These are phyloP conservation scores for Penicillium taxi DNA, from an alignment of 495 filamentous ascomycete genomes.

Conservation along the genomic window DNA sequence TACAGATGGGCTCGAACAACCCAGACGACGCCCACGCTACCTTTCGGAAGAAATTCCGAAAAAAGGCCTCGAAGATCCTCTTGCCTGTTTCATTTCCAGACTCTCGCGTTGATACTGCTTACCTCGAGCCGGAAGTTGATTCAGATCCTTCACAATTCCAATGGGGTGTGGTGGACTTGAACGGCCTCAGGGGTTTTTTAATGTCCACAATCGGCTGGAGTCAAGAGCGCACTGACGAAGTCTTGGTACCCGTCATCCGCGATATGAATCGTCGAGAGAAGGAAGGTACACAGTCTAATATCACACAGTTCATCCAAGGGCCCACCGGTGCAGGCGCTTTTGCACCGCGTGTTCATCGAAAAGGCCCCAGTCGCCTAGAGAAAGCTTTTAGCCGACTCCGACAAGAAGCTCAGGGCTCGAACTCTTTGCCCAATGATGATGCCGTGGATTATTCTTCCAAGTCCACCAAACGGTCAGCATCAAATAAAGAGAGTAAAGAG, in stretches of 20 bases:
- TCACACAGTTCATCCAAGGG: constrained; percentile 78
- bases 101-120: constrained; percentile 66
- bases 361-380: constrained; percentile 70
- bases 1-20: constrained; percentile 51
- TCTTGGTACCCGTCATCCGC: constrained; percentile 84
- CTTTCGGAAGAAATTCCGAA: constrained; percentile 80
- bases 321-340: constrained; percentile 61
- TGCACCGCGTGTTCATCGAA: constrained; percentile 59
- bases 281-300: constrained; percentile 92
- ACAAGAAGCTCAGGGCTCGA: constrained; percentile 46
- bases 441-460: too few relatives aligned
- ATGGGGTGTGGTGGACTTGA: constrained; percentile 92
- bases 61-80: constrained; percentile 76
- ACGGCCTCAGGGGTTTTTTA: constrained; percentile 73
- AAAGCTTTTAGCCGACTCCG: constrained; percentile 64
- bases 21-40: constrained; percentile 34
- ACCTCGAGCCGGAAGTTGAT: constrained; percentile 80
- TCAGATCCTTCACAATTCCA: constrained; percentile 66
- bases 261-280: constrained; percentile 84
- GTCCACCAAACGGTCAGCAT: too few relatives aligned
- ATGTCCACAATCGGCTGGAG: constrained; percentile 94
- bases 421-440: too few relatives aligned
- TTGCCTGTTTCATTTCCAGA: constrained; percentile 72
- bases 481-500: too few relatives aligned
- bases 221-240: constrained; percentile 84